These are phyloP conservation scores for Leccinum fuscescens DNA, from an alignment of 1,284 basidiomycete species.

Conservation along the genomic window DNA sequence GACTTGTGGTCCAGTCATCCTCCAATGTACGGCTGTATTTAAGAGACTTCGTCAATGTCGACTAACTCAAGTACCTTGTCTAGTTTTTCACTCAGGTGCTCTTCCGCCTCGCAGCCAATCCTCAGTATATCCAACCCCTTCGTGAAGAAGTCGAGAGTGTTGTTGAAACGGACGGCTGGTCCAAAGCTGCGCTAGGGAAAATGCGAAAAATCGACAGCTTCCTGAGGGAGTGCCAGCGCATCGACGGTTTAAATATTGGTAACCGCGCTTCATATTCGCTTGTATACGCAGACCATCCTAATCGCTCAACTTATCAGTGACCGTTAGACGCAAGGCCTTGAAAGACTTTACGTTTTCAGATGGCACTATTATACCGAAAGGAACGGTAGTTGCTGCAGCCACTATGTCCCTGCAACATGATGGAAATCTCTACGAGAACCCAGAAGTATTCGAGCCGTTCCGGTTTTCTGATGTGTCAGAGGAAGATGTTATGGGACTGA, in stretches of 20 bases:
- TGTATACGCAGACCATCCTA: not conserved
- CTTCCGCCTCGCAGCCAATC: conserved; percentile 21
- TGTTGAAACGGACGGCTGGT: conserved; percentile 41
- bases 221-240: conserved; percentile 39
- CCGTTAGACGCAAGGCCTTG: conserved; percentile 32
- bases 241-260: conserved; percentile 31
- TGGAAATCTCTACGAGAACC: conserved; percentile 22
- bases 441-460: conserved; percentile 33
- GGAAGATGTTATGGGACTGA: conserved; percentile 9
- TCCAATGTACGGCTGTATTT: conserved; percentile 13
- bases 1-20: conserved; percentile 5
- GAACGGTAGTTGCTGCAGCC: conserved; percentile 29
- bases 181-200: conserved; percentile 38
- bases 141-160: conserved; percentile 43
- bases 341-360: conserved; percentile 41
- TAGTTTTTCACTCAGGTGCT: conserved; percentile 37
- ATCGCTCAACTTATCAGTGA: conserved; percentile 21
- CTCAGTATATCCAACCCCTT: conserved; percentile 37
- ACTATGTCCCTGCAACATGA: conserved; percentile 29
- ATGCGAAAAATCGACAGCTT: conserved; percentile 50
- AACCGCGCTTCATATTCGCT: not conserved
- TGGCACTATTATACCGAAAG: conserved; percentile 41
- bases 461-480: conserved; percentile 29
- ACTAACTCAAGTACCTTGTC: not conserved
- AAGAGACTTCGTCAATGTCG: not conserved